Base-by-base conservation (phyloP, 2,329 filamentous ascomycete species). In the Alternaria atra region DNA sequence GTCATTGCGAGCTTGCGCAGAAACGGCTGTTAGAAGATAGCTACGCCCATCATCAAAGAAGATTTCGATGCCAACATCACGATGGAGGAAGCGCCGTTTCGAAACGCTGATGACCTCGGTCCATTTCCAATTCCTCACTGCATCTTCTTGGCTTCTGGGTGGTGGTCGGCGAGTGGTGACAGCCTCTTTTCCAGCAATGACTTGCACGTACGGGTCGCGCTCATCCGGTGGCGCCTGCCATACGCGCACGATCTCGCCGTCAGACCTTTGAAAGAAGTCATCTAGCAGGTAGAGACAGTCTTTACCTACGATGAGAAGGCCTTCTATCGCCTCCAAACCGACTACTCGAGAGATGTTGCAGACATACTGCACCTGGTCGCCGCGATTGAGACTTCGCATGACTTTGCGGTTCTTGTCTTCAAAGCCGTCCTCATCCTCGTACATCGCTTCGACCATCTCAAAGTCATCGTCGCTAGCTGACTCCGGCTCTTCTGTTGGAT, bases 361-460 rank as follows among this genome's bases (percentile, higher is more conserved):
- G 1, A 97, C 93, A 58, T 92, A 91, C 76, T 97, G 92, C 2
- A 99, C 94, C 57, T 94, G 88, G 72, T 99, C 95, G 5, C 94
- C 93, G 12, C 91, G 90, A 69, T 97, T 91, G 10, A 99, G 84
- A 65, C 93, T 94, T 52, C 95, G 88, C 93, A 98, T 96, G 44
- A 99, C 94, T 78, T 97, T 97, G 44, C 96, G 88, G 73, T 99
- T 98, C 82, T 97, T 98, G 78, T 99, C 96, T 79, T 99, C 96
- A 64, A 96, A 96, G 1, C 89, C 90, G 67, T 95, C 93, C 27
- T 92, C 87, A 40, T 91, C 88, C 58, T 94, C 91, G 71, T 93
- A 93, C 0, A 94, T 94, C 63, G 97, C 94, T 61, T 98, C 94
- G 6, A 99, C 90, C 67, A 99, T 88, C 79, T 99, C 95, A 73